Conservation (phyloP, 495 filamentous ascomycete genomes). For the Tuber microsphaerosporum region DNA sequence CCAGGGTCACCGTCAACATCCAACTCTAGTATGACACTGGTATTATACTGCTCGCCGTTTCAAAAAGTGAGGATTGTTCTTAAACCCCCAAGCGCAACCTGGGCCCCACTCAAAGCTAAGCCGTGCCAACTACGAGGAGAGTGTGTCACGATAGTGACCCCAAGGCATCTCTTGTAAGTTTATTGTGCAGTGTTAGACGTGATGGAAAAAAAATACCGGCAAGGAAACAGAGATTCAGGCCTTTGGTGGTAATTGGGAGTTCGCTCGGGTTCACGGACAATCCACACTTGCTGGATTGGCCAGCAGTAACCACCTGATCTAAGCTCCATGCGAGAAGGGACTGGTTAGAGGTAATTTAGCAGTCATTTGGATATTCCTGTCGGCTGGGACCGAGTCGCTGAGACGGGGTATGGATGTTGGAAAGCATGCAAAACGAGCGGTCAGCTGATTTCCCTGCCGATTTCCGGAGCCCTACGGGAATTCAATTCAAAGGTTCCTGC, state of each 20-base stretch:
- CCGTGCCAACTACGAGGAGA: background rate
- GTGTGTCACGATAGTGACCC: background rate
- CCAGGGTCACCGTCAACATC: background rate
- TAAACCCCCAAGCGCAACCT: too few relatives aligned
- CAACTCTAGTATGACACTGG: background rate
- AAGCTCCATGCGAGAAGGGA: slow-evolving; percentile 32
- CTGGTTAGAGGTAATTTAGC: slow-evolving; percentile 26
- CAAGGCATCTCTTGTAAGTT: background rate
- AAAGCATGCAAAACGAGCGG: slow-evolving; percentile 14
- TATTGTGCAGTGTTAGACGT: background rate
- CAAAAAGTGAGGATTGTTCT: too few relatives aligned
- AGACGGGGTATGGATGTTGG: slow-evolving; percentile 24
- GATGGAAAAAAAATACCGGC: background rate
- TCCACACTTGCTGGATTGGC: background rate
- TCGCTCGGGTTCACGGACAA: background rate
- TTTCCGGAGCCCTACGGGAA: slow-evolving; percentile 30
- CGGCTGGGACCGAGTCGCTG: slow-evolving; percentile 34
- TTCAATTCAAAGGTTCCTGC: slow-evolving; percentile 1
- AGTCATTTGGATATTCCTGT: slow-evolving; percentile 22
- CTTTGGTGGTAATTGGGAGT: background rate
- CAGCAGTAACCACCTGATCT: slow-evolving; percentile 35
- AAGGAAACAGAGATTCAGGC: background rate
- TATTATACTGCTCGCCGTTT: background rate
- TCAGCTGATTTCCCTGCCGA: slow-evolving; percentile 33
- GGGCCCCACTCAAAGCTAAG: background rate